Conservation (phyloP, 441 rosid genomes). For the Erodium texanum region DNA sequence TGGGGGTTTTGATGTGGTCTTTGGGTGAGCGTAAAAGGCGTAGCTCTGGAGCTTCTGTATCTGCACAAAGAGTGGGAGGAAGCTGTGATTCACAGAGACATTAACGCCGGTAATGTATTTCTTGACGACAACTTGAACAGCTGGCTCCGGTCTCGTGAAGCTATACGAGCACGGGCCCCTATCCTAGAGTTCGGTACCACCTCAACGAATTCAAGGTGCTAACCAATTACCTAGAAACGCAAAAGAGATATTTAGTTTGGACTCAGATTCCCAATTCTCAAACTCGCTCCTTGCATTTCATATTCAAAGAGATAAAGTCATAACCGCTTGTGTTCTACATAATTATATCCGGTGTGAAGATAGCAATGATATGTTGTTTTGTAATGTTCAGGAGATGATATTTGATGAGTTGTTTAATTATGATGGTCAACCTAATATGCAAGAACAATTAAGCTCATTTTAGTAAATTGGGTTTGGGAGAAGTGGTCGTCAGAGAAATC, state of each 20-base stretch:
- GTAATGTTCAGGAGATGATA: constrained; percentile 26
- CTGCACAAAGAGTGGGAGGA: constrained; percentile 90
- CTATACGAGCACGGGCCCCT: no score
- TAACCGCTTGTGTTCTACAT: constrained; percentile 68
- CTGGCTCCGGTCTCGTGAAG: constrained; percentile 65
- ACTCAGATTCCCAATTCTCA: constrained; percentile 70
- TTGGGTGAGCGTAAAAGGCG: constrained; percentile 68
- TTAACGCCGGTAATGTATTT: no score
- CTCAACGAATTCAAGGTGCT: constrained; percentile 58
- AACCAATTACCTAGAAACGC: constrained; percentile 61
- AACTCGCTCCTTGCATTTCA: constrained; percentile 60
- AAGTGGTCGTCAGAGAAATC: no score
- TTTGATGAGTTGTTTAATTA: constrained; percentile 36
- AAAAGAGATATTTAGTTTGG: no score
- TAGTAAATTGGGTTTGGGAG: no score
- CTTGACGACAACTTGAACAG: constrained; percentile 64
- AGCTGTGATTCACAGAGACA: no score
- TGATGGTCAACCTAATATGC: constrained; percentile 52
- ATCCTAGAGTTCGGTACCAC: constrained; percentile 43
- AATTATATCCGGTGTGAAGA: constrained; percentile 57
- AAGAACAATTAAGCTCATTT: no score
- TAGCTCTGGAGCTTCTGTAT: constrained; percentile 71
- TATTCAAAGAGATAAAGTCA: constrained; percentile 77
- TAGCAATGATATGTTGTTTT: constrained; percentile 65
- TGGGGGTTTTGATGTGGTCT: no score